Evolutionary conservation across 345 rosid genomes (phyloP), one percentile per base, ranked within the genome.

Genomic region (Orychophragmus violaceus): DNA sequence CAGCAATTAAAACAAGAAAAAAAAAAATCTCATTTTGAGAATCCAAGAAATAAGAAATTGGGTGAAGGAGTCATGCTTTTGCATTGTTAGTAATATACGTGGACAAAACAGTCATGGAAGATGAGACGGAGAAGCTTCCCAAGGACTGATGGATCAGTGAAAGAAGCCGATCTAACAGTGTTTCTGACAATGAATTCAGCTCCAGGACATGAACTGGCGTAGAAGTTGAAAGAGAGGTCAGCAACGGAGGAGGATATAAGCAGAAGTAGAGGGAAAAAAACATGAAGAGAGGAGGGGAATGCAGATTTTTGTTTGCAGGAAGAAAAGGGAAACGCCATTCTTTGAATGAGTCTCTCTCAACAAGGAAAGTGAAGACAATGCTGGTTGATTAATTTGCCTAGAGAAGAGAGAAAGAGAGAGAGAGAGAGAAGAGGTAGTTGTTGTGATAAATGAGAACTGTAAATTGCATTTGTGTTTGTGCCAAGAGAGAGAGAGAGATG

Each of bases 71-170:
- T 39, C 33, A 39, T 39, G 50, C n/a, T 37, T 12, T 57, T 7
- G 18, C 10, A 42, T 9, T n/a, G 3, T 8, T 41, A 24, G 64
- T 53, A 16, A 42, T 50, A 3, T n/a, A 89, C 98, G 82, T 89
- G 86, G 6, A 89, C 92, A 24, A 92, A 85, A 79, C 98, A 89
- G 66, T 89, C 98, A 48, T 89, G 96, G 79, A 92, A 89, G 48
- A 86, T 62, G 84, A 89, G 71, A 74, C 95, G 95, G 3, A 92
- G 87, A 30, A 92, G 95, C 82, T 87, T 89, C 58, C 96, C 95
- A 0, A 91, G 98, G 30, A 92, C 66, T 45, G 91, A 79, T 61
- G 85, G 85, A 70, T 89, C 98, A 30, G 37, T 1, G 24, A 79
- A 41, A 48, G 95, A 71, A 68, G 95, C 95, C 35, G 93, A 79